Conservation (phyloP, 2,329 filamentous ascomycete genomes). For the Fusarium sp. region DNA sequence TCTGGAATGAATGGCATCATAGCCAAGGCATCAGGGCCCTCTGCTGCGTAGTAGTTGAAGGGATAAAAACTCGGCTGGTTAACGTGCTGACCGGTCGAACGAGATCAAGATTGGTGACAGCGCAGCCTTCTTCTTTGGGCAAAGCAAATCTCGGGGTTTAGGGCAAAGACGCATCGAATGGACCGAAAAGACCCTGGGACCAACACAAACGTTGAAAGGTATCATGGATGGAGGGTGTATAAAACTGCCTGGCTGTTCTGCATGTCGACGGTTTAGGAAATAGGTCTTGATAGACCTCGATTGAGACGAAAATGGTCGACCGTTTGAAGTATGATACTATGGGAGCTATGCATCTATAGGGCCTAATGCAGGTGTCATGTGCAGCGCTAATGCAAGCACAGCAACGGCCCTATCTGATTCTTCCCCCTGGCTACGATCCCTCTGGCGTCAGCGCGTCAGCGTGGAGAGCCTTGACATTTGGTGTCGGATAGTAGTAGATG, state of each 20-base stretch:
- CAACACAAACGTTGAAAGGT: background rate
- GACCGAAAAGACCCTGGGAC: constrained; percentile 18
- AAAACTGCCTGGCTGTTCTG: constrained; percentile 41
- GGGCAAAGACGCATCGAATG: constrained; percentile 18
- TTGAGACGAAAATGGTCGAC: constrained; percentile 1
- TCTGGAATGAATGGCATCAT: constrained; percentile 18
- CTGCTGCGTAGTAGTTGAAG: too few relatives aligned
- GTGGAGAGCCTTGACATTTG: constrained; percentile 16
- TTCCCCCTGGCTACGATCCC: constrained; percentile 26
- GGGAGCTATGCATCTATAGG: constrained; percentile 21
- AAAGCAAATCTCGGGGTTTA: constrained; percentile 26
- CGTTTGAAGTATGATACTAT: constrained; percentile 35
- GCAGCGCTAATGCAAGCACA: constrained; percentile 31
- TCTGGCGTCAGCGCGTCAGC: constrained; percentile 30
- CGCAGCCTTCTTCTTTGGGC: constrained; percentile 19
- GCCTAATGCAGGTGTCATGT: constrained; percentile 12
- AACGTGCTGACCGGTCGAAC: constrained; percentile 15
- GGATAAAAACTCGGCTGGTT: constrained; percentile 8
- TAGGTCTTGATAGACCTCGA: constrained; percentile 17
- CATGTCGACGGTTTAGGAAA: constrained; percentile 43
- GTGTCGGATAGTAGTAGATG: constrained; percentile 13
- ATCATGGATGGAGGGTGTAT: constrained; percentile 36
- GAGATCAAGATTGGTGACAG: background rate
- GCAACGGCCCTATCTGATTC: too few relatives aligned
- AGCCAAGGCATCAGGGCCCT: constrained; percentile 5